phyloP scores from a whole-genome alignment of 2,329 filamentous ascomycete genomes.

The Cadophora gregata region DNA sequence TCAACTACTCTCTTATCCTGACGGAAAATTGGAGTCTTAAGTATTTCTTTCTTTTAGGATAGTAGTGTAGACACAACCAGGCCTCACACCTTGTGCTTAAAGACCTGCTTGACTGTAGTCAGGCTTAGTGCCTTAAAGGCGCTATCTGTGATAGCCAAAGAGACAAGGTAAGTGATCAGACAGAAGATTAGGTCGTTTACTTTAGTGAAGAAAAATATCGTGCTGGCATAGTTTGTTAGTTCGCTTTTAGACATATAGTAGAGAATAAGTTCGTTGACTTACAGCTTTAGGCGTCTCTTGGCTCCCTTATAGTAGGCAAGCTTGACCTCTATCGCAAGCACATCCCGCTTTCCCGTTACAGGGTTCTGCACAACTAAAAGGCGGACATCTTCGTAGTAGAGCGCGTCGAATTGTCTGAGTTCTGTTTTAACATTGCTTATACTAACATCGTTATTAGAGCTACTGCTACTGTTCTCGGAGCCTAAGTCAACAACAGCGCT shows the following conservation, averaged over 20 bases:
- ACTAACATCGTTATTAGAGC: conserved; percentile 21
- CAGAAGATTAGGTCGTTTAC: conserved; percentile 33
- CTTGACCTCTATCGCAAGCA: conserved; percentile 31
- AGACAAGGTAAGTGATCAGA: conserved; percentile 30
- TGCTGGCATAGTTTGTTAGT: conserved; percentile 27
- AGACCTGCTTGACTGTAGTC: conserved; percentile 29
- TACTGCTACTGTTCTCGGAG: conserved; percentile 23
- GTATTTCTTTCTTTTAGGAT: conserved; percentile 28
- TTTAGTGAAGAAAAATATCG: conserved; percentile 34
- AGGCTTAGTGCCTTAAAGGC: conserved; percentile 30
- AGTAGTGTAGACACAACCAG: conserved; percentile 21
- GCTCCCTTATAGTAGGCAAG: conserved; percentile 31
- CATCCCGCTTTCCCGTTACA: conserved; percentile 20
- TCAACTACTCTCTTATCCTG: not conserved
- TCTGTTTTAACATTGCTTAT: conserved; percentile 22
- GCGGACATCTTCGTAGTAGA: conserved; percentile 26
- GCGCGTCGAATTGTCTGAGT: conserved; percentile 24
- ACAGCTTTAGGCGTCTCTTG: conserved; percentile 32
- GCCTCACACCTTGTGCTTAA: conserved; percentile 26
- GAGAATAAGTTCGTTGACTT: conserved; percentile 20
- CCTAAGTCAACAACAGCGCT: conserved; percentile 21
- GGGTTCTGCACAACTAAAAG: conserved; percentile 28
- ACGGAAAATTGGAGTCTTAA: conserved; percentile 33
- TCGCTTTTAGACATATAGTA: conserved; percentile 17
- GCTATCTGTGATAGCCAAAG: conserved; percentile 29